phyloP scores from a whole-genome alignment of 805 yeast species.

The Hemisphaericaspora nanyangensis region DNA sequence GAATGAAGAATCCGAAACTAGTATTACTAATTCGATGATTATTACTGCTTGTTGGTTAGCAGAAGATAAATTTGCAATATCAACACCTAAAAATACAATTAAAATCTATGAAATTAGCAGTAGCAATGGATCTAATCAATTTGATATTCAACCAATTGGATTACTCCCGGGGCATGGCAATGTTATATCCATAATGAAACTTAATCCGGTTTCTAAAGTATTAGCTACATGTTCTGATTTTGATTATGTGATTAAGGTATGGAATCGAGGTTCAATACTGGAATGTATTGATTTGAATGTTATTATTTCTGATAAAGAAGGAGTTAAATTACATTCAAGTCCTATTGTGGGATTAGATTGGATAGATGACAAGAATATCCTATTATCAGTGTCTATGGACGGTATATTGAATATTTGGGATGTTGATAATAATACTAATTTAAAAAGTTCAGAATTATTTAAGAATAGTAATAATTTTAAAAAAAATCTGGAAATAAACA shows the following conservation, averaged over 20 bases:
- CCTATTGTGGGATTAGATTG: conserved; percentile 56
- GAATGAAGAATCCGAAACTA: conserved; percentile 8
- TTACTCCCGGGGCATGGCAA: conserved; percentile 58
- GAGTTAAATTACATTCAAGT: conserved; percentile 42
- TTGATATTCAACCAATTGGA: conserved; percentile 25
- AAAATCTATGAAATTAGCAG: conserved; percentile 44
- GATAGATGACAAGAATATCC: conserved; percentile 29
- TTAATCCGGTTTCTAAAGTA: conserved; percentile 48
- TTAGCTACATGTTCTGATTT: conserved; percentile 71
- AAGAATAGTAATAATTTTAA: conserved; percentile 19
- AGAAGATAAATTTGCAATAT: conserved; percentile 62
- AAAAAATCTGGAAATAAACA: conserved; percentile 7
- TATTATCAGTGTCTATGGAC: conserved; percentile 62
- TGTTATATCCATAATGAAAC: conserved; percentile 52
- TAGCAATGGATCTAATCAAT: conserved; percentile 3
- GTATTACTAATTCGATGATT: not conserved
- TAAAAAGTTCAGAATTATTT: conserved; percentile 31
- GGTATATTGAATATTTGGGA: conserved; percentile 72
- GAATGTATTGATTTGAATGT: conserved; percentile 37
- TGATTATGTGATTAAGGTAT: conserved; percentile 66
- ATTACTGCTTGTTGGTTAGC: conserved; percentile 69
- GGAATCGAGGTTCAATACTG: conserved; percentile 64
- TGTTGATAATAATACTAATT: conserved; percentile 36
- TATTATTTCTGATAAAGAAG: conserved; percentile 7
- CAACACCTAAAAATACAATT: conserved; percentile 54